Evolutionary conservation across 1,139 yeast species (phyloP).

Genomic region (Candida buenavistaensis): DNA sequence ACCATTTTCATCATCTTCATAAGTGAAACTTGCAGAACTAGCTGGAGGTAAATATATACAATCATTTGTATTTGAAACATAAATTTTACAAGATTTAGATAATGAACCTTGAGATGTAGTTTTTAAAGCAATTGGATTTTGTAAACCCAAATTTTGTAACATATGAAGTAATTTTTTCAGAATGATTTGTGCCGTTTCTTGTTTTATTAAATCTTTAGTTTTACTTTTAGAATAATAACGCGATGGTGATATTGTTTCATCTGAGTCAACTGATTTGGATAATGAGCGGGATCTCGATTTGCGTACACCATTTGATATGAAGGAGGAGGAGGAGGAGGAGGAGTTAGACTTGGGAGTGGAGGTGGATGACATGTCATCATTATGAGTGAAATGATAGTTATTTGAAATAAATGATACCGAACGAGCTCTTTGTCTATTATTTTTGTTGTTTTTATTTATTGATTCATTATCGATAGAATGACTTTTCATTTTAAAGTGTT

Average conservation of each 20-base stretch:
- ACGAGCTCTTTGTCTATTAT: conserved; percentile 8
- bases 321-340: no score
- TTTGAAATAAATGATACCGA: conserved; percentile 4
- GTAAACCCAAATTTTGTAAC: conserved; percentile 42
- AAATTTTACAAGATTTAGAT: conserved; percentile 32
- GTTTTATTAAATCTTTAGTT: conserved; percentile 41
- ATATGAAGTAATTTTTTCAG: conserved; percentile 35
- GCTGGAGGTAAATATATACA: conserved; percentile 46
- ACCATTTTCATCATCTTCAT: conserved; percentile 48
- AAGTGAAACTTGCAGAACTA: conserved; percentile 42
- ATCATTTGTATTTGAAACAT: conserved; percentile 43
- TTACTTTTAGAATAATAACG: conserved; percentile 16
- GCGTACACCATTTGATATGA: background rate
- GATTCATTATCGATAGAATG: conserved; percentile 6
- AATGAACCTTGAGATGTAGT: conserved; percentile 23
- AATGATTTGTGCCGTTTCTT: conserved; percentile 39
- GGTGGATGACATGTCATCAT: conserved; percentile 13
- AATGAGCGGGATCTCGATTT: conserved; percentile 12
- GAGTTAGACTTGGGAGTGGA: no score
- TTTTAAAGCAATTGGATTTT: conserved; percentile 39
- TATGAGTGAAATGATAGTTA: conserved; percentile 3
- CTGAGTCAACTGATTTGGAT: conserved; percentile 5
- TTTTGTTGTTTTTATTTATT: conserved; percentile 1
- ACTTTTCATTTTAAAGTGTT: conserved; percentile 5
- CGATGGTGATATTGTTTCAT: conserved; percentile 11